Conservation (phyloP, 2,329 filamentous ascomycete species). For the Ceratocystis ficicola region DNA sequence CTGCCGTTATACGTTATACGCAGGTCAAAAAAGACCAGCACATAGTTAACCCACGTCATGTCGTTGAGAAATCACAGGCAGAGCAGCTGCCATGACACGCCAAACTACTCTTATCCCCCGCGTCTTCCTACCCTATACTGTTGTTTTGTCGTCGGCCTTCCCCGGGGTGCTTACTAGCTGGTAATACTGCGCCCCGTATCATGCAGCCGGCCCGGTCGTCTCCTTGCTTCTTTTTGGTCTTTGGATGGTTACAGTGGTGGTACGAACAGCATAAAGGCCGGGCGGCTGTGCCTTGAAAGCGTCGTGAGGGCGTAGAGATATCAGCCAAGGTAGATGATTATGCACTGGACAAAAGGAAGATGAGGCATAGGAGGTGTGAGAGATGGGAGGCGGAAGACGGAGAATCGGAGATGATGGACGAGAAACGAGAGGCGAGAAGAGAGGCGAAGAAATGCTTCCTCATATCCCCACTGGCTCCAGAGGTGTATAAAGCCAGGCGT, state of each 20-base stretch:
- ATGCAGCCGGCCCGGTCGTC: background rate
- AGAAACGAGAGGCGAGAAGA: too few relatives aligned
- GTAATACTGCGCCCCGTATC: background rate
- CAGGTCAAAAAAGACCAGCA: background rate
- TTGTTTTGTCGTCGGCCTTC: background rate
- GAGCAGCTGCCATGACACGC: too few relatives aligned
- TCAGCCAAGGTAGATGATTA: background rate
- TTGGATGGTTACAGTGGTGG: background rate
- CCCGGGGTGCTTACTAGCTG: background rate
- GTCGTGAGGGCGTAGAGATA: background rate
- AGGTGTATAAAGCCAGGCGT: background rate
- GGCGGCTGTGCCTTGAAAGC: background rate
- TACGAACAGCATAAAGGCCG: background rate
- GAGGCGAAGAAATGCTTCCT: too few relatives aligned
- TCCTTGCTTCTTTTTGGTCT: background rate
- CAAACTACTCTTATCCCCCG: too few relatives aligned
- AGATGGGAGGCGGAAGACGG: background rate
- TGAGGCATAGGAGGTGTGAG: too few relatives aligned
- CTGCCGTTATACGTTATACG: too few relatives aligned
- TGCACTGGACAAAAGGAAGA: background rate
- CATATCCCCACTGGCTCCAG: too few relatives aligned
- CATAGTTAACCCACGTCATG: too few relatives aligned
- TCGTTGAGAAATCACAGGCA: too few relatives aligned
- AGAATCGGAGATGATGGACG: too few relatives aligned
- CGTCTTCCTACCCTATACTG: background rate